Evolutionary conservation across 1,284 basidiomycete species (phyloP).

Genomic region (Stygiomarasmius scandens): DNA sequence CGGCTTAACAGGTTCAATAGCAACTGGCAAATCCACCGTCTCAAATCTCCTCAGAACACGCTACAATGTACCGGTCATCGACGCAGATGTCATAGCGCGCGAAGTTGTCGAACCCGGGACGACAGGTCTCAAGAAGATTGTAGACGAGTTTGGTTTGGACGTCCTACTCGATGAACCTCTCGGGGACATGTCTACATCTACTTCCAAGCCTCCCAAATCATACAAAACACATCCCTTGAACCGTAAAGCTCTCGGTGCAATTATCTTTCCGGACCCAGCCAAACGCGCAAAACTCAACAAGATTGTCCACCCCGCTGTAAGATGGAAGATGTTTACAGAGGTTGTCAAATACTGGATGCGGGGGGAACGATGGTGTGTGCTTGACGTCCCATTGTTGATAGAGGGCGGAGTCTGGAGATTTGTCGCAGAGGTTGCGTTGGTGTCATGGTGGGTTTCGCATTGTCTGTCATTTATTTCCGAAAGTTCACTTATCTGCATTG

Average conservation of each 20-base stretch:
- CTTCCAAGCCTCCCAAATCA: neutral
- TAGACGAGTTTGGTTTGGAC: constrained; percentile 69
- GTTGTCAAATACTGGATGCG: constrained; percentile 76
- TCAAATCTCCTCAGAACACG: constrained; percentile 69
- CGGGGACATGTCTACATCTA: neutral
- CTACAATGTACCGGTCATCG: constrained; percentile 79
- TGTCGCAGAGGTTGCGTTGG: constrained; percentile 85
- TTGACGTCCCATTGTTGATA: constrained; percentile 94
- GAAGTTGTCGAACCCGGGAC: constrained; percentile 88
- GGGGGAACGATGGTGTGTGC: constrained; percentile 79
- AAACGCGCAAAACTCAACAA: constrained; percentile 79
- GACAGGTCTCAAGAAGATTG: constrained; percentile 70
- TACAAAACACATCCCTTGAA: constrained; percentile 64
- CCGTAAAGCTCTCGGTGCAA: constrained; percentile 80
- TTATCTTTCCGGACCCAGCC: constrained; percentile 81
- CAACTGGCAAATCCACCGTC: constrained; percentile 95
- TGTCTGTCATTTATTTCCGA: neutral
- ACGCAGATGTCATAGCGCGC: constrained; percentile 91
- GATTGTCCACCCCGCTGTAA: constrained; percentile 91
- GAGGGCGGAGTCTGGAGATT: constrained; percentile 88
- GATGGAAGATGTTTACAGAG: constrained; percentile 72
- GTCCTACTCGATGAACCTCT: constrained; percentile 61
- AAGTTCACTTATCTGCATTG: too few relatives aligned
- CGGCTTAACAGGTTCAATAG: constrained; percentile 95
- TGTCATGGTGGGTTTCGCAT: constrained; percentile 75